Evolutionary conservation across 2,329 filamentous ascomycete genomes (phyloP).

Genomic region (Setomelanomma holmii): DNA sequence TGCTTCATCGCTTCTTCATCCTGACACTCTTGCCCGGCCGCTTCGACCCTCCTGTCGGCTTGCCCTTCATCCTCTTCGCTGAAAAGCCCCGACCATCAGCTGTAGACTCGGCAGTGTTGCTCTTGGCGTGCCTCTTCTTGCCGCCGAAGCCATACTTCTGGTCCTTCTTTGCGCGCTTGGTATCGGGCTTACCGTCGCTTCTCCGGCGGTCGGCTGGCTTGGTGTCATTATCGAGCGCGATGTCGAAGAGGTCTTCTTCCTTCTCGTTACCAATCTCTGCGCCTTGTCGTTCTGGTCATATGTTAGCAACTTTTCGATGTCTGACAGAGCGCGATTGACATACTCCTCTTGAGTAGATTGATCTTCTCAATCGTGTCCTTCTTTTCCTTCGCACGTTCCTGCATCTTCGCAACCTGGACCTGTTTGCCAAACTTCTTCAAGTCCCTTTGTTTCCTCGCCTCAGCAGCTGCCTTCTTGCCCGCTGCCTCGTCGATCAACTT

Average conservation of each 20-base stretch:
- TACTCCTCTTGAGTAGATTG: slow-evolving; percentile 92
- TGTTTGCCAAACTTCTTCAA: slow-evolving; percentile 99
- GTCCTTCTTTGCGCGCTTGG: slow-evolving; percentile 92
- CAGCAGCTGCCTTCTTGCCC: slow-evolving; percentile 87
- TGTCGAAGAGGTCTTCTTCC: slow-evolving; percentile 89
- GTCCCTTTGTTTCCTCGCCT: slow-evolving; percentile 90
- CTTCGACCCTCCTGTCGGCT: slow-evolving; percentile 36
- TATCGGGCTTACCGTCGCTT: slow-evolving; percentile 55
- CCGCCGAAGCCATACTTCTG: slow-evolving; percentile 94
- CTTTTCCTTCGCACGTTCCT: slow-evolving; percentile 93
- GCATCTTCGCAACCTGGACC: slow-evolving; percentile 93
- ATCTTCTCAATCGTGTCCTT: slow-evolving; percentile 95
- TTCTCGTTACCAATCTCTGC: slow-evolving; percentile 69
- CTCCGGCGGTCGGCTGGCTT: slow-evolving; percentile 51
- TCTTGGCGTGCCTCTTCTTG: slow-evolving; percentile 92
- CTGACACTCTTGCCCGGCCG: slow-evolving; percentile 45
- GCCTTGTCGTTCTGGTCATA: slow-evolving; percentile 78
- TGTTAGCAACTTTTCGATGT: not conserved
- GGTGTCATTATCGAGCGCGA: slow-evolving; percentile 68
- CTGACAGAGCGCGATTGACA: slow-evolving; percentile 47
- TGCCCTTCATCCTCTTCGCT: slow-evolving; percentile 81
- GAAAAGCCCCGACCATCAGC: slow-evolving; percentile 83
- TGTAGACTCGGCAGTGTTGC: slow-evolving; percentile 83
- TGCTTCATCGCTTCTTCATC: slow-evolving; percentile 31
- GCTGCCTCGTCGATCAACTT: slow-evolving; percentile 93